These are phyloP conservation scores for Chalciporus pseudorubinellus DNA, from an alignment of 768 basidiomycete genomes.

Conservation along the genomic window DNA sequence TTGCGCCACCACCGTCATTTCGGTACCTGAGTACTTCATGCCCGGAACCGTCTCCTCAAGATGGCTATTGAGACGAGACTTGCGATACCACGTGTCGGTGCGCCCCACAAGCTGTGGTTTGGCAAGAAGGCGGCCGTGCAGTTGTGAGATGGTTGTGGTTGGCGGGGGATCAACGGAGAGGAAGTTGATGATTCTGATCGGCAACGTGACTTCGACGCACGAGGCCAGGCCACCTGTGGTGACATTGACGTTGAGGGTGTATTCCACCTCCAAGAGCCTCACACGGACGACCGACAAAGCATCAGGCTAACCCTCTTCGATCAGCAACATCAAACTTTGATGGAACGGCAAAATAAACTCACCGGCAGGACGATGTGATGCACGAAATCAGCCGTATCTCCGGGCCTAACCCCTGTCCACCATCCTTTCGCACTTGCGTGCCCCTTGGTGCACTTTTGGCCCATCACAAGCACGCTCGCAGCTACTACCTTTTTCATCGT, in stretches of 20 bases:
- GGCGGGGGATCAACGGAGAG: slow-evolving; percentile 84
- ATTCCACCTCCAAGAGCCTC: slow-evolving; percentile 73
- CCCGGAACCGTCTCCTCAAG: slow-evolving; percentile 30
- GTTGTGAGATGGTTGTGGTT: slow-evolving; percentile 26
- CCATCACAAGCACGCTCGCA: slow-evolving; percentile 63
- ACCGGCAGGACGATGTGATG: slow-evolving; percentile 77
- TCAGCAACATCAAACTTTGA: slow-evolving; percentile 3
- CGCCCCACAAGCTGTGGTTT: slow-evolving; percentile 24
- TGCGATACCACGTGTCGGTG: slow-evolving; percentile 31
- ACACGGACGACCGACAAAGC: slow-evolving; percentile 66
- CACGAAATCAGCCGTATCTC: slow-evolving; percentile 59
- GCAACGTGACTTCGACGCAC: slow-evolving; percentile 68
- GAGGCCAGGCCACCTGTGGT: slow-evolving; percentile 57
- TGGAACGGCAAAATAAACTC: slow-evolving; percentile 29
- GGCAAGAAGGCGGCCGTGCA: slow-evolving; percentile 16
- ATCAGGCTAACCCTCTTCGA: slow-evolving; percentile 48
- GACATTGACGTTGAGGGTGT: slow-evolving; percentile 63
- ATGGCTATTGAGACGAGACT: slow-evolving; percentile 19
- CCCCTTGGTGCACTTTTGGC: slow-evolving; percentile 59
- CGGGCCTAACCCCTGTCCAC: slow-evolving; percentile 79
- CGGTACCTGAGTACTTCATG: slow-evolving; percentile 30
- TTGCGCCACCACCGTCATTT: slow-evolving; percentile 29
- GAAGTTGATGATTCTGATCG: slow-evolving; percentile 78
- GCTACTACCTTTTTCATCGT: slow-evolving; percentile 63
- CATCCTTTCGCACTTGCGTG: slow-evolving; percentile 82